Conservation (phyloP, 2,329 filamentous ascomycete genomes). For the Pyrenochaeta sp. region DNA sequence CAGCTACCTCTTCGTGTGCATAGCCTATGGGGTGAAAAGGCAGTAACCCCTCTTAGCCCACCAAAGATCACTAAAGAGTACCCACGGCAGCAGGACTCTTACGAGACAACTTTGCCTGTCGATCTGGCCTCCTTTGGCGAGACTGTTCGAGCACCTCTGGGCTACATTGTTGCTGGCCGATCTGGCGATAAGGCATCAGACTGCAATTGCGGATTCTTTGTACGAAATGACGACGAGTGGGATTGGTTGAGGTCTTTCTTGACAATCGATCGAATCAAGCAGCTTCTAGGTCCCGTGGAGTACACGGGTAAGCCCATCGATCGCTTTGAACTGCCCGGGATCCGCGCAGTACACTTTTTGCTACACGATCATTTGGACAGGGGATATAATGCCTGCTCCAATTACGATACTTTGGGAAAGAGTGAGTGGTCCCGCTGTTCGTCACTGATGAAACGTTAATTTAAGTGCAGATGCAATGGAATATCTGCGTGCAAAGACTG, state of each 20-base stretch:
- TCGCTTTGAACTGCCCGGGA: slow-evolving; percentile 17
- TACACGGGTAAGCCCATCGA: slow-evolving; percentile 18
- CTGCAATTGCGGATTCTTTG: slow-evolving; percentile 35
- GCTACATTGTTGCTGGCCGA: slow-evolving; percentile 40
- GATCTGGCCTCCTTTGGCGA: slow-evolving; percentile 17
- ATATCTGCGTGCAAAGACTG: slow-evolving; percentile 27
- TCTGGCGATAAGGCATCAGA: slow-evolving; percentile 38
- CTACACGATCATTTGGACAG: slow-evolving; percentile 56
- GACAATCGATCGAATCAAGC: slow-evolving; percentile 25
- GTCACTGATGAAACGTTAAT: slow-evolving; percentile 11
- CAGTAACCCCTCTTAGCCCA: slow-evolving; percentile 16
- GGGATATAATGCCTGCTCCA: slow-evolving; percentile 50
- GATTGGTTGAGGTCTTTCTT: slow-evolving; percentile 35
- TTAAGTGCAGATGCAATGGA: slow-evolving; percentile 23
- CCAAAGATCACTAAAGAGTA: slow-evolving; percentile 27
- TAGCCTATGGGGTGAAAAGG: slow-evolving; percentile 18
- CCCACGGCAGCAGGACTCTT: slow-evolving; percentile 30
- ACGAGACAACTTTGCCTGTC: slow-evolving; percentile 38
- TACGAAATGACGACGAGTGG: slow-evolving; percentile 35
- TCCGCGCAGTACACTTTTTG: slow-evolving; percentile 49
- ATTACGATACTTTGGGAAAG: slow-evolving; percentile 57
- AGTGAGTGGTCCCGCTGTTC: neutral
- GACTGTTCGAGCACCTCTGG: slow-evolving; percentile 44
- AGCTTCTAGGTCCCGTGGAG: slow-evolving; percentile 31
- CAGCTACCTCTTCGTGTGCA: slow-evolving; percentile 30